Base-by-base conservation (phyloP, 2,329 filamentous ascomycete genomes). In the Colletotrichum somersetense region DNA sequence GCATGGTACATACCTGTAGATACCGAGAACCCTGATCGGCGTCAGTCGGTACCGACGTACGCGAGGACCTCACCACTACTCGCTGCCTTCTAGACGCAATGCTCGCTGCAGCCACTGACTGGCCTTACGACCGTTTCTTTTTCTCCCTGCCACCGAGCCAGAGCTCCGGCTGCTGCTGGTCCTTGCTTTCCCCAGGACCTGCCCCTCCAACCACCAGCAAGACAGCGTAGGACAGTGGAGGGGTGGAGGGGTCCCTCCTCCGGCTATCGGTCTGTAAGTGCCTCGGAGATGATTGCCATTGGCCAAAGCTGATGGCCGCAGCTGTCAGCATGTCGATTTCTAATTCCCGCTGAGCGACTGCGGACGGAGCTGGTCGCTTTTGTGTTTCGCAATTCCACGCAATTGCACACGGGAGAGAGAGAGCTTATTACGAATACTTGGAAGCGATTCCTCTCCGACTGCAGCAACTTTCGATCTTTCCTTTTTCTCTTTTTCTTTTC, bases 1-100 rank as follows among this genome's bases (percentile, higher is more conserved):
- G 12, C 38, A 4, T 14, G 12, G 38, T 14, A 40, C 7, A 14
- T 8, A 18, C 5, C 18, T 44, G 10, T n/a, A n/a, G 44, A 56
- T 38, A 72, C 55, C 48, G 69, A 72, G 66, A 72, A 72, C 69
- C 69, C 69, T 72, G 69, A 72, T 72, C 69, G 46, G 69, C 66
- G 66, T 30, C 65, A 35, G 23, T 38, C 20, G 40, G 44, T 38
- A 52, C 38, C 48, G 50, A 71, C 52, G 65, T 63, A 53, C 23
- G 50, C 44, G 55, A 71, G 56, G 62, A 56, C 35, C 52, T 38
- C 26, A 26, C 52, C 42, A 26, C 18, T 20, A 26, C 18, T 20
- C 59, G 44, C 10, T n/a, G 23, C 48, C 57, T 56, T 48, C 38
- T 52, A 62, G 44, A 55, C 35, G 55, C 63, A 26, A 26, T 57